These are phyloP conservation scores for Kitagawia praeruptora DNA, from an alignment of 129 eudicot species.

Conservation along the genomic window DNA sequence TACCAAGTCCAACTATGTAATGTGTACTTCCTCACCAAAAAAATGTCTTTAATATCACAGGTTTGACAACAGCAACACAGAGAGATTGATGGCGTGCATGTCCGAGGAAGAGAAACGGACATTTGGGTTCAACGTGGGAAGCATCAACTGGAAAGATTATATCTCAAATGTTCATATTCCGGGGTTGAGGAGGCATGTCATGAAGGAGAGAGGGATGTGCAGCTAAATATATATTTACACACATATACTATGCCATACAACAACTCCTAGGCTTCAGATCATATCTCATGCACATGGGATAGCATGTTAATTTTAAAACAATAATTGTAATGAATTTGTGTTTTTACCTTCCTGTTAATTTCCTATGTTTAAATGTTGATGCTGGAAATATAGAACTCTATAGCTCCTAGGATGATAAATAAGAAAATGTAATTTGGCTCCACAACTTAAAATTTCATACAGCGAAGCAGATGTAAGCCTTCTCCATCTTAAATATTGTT, in stretches of 20 bases:
- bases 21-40: background rate
- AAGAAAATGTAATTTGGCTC: constrained; percentile 12
- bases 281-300: constrained; percentile 2
- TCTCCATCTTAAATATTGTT: background rate
- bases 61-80: constrained; percentile 88
- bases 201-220: constrained; percentile 84
- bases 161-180: constrained; percentile 88
- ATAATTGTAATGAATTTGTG: constrained; percentile 15
- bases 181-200: constrained; percentile 91
- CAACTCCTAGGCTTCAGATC: constrained; percentile 6
- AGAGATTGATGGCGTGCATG: constrained; percentile 61
- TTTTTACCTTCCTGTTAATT: background rate
- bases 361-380: background rate
- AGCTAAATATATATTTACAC: constrained; percentile 7
- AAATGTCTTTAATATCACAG: constrained; percentile 19
- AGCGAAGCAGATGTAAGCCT: background rate
- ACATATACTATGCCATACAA: constrained; percentile 3
- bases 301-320: background rate
- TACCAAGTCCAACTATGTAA: background rate
- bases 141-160: constrained; percentile 88
- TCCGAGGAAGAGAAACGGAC: constrained; percentile 71
- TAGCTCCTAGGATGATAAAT: background rate
- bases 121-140: constrained; percentile 83
- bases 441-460: background rate
- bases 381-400: background rate